phyloP scores from a whole-genome alignment of 202 grass and related monocot genomes.

The Zoysia matrella region DNA sequence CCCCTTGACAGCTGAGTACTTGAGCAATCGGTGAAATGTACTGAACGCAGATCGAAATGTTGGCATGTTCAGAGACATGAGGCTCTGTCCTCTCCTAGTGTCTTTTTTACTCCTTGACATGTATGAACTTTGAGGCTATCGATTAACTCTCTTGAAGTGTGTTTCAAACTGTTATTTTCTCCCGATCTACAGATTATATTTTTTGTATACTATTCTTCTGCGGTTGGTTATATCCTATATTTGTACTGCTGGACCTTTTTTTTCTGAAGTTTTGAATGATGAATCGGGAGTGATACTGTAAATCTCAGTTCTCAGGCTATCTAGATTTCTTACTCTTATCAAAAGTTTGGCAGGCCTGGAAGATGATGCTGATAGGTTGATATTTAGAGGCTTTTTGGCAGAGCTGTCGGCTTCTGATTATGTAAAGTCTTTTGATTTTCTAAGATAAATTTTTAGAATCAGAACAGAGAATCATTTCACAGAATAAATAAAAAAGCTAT shows the following conservation, averaged over 20 bases:
- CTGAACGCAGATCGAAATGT: not conserved
- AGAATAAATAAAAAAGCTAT: too few species aligned
- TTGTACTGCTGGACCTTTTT: not conserved
- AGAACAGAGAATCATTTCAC: too few species aligned
- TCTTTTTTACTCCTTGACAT: not conserved
- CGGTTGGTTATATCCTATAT: not conserved
- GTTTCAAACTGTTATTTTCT: not conserved
- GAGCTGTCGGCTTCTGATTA: too few species aligned
- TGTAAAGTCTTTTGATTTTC: too few species aligned
- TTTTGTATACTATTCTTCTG: not conserved
- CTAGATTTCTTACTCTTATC: too few species aligned
- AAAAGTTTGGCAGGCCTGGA: too few species aligned
- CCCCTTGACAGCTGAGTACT: constrained; percentile 27
- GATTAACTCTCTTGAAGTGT: not conserved
- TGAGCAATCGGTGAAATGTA: constrained; percentile 15
- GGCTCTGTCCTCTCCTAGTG: constrained; percentile 15
- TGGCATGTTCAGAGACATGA: not conserved
- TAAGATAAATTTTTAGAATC: too few species aligned
- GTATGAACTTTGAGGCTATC: constrained; percentile 17
- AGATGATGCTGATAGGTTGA: too few species aligned
- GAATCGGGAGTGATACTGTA: not conserved
- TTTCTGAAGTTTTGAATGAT: not conserved
- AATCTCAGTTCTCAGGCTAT: too few species aligned
- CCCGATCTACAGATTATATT: not conserved
- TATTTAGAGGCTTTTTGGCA: too few species aligned